Base-by-base conservation (phyloP, 2,329 filamentous ascomycete genomes). In the Pseudogymnoascus sp. region DNA sequence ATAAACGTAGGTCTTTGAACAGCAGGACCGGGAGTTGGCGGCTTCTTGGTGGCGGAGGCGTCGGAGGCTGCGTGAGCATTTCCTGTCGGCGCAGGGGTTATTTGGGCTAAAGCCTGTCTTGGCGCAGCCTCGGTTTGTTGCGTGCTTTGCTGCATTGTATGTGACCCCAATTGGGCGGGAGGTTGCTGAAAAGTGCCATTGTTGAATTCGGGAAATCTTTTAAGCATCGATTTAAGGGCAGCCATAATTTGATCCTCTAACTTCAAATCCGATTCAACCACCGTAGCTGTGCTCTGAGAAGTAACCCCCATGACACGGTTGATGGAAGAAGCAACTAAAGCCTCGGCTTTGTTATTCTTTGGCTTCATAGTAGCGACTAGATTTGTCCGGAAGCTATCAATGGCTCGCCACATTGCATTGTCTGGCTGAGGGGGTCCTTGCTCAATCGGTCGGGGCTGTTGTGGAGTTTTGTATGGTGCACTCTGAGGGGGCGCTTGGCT, bases 271-370 rank as follows among this genome's bases (percentile, higher is more conserved):
- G 61, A 66, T 11, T 38, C 29, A 7, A 37, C 45, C 11, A 23
- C 61, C 3, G 66, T 61, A 45, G 66, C 63, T 63, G 67, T 61
- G 52, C 65, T 69, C 59, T 70, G 58, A 19, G 64, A 63, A 12
- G 67, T 64, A 6, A 63, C 45, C 14, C 69, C 69, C 37, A 72
- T 66, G 23, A 72, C 70, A 29, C 69, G 66, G 39, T 72, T 69
- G 21, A 71, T 65, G 5, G 71, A 70, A 4, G 68, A 70, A 37
- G 69, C 66, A n/a, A 74, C 64, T 38, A 73, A 65, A 14, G 64
- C 67, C 55, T 71, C 69, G 4, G 67, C 66, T 16, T 60, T 37
- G 21, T 45, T 63, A 61, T 71, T 66, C 16, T 62, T 37, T 19
- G 63, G 35, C 52, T 63, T 65, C 60, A 71, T 58, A 61, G 63